A percentile compares a stretch with the other conserved stretches of the same genome.
Evolutionary conservation across 257 asterid species (phyloP).

Genomic region (Primulina eburnea): DNA sequence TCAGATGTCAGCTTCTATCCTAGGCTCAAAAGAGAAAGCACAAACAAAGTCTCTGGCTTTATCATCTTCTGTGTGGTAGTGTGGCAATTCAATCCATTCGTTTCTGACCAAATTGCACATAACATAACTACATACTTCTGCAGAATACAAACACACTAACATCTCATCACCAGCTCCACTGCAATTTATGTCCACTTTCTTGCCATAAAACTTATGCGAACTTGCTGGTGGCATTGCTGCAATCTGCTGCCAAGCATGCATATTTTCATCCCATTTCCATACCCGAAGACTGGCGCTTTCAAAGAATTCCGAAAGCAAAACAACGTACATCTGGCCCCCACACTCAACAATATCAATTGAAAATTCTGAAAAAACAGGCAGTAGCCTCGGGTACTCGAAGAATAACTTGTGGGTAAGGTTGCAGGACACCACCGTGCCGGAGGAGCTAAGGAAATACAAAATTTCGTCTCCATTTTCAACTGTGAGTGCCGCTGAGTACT

Average conservation of each 20-base stretch:
- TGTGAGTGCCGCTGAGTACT: constrained; percentile 56
- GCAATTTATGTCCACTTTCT: constrained; percentile 80
- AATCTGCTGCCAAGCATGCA: constrained; percentile 49
- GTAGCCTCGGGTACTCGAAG: constrained; percentile 65
- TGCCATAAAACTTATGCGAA: constrained; percentile 61
- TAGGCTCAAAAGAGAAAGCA: constrained; percentile 75
- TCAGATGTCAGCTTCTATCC: constrained; percentile 64
- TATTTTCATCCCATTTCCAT: constrained; percentile 59
- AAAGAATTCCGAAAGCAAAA: constrained; percentile 63
- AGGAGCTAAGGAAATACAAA: constrained; percentile 57
- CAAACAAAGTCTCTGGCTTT: constrained; percentile 46
- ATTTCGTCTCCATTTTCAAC: constrained; percentile 36
- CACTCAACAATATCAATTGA: constrained; percentile 75
- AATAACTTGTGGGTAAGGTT: constrained; percentile 38
- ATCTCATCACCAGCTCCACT: constrained; percentile 44
- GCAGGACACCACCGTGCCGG: constrained; percentile 65
- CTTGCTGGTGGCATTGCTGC: constrained; percentile 75
- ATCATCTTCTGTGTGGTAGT: constrained; percentile 27
- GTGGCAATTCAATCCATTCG: constrained; percentile 70
- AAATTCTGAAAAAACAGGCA: constrained; percentile 65
- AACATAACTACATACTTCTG: constrained; percentile 49
- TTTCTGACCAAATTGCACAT: constrained; percentile 56
- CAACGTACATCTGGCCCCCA: constrained; percentile 52
- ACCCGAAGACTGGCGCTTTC: constrained; percentile 68
- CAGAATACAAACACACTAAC: constrained; percentile 57